Evolutionary conservation across 352 stramenopile species (phyloP).

Genomic region (Phytopythium chamaehyphon): DNA sequence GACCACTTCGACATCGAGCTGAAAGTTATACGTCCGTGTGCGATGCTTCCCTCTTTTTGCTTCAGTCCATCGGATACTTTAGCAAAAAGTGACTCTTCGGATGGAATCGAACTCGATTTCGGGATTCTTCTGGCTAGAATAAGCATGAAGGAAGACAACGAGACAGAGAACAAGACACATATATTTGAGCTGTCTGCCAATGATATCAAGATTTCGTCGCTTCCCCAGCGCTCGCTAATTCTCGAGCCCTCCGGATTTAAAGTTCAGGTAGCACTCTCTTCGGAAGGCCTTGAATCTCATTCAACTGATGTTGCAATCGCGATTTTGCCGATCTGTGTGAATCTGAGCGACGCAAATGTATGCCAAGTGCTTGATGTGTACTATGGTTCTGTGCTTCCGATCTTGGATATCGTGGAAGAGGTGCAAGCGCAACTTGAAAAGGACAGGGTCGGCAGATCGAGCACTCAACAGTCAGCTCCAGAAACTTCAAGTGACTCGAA

Average conservation of each 20-base stretch:
- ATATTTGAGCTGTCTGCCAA: neutral
- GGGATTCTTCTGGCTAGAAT: conserved; percentile 24
- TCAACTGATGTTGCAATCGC: neutral
- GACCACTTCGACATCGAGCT: conserved; percentile 31
- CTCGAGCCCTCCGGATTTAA: conserved; percentile 35
- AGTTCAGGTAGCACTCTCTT: conserved; percentile 17
- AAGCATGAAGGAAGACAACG: neutral
- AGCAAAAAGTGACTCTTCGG: conserved; percentile 11
- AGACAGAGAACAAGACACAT: neutral
- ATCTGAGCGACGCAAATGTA: conserved; percentile 39
- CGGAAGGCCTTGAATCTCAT: neutral
- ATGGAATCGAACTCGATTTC: conserved; percentile 51
- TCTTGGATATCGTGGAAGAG: conserved; percentile 21
- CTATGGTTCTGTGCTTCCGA: conserved; percentile 25
- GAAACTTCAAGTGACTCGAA: neutral
- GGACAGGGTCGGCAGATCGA: conserved; percentile 11
- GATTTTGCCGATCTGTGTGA: conserved; percentile 34
- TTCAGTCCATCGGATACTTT: conserved; percentile 9
- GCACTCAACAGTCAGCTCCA: conserved; percentile 1
- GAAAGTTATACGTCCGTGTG: conserved; percentile 36
- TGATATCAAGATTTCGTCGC: conserved; percentile 11
- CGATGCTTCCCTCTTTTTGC: conserved; percentile 41
- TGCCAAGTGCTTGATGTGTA: conserved; percentile 33
- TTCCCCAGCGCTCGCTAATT: conserved; percentile 21
- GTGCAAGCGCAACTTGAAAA: conserved; percentile 17